These are phyloP conservation scores for Sindora glabra DNA, from an alignment of 306 rosid species.

Conservation along the genomic window DNA sequence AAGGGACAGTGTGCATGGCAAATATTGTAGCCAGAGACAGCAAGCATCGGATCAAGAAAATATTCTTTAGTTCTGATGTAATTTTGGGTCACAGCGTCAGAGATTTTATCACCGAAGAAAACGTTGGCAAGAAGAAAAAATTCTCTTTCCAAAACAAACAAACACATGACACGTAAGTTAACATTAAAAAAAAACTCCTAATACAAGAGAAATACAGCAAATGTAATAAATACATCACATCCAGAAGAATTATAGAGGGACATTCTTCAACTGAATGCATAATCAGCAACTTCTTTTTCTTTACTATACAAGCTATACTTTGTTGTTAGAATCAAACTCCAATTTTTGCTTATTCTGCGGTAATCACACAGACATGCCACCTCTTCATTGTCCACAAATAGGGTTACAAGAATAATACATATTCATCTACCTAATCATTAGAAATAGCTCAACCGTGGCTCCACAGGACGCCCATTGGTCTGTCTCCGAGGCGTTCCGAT, in stretches of 20 bases:
- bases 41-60: slow-evolving; percentile 56
- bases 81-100: slow-evolving; percentile 76
- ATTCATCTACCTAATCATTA: slow-evolving; percentile 22
- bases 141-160: too few species aligned
- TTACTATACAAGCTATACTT: slow-evolving; percentile 59
- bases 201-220: not conserved
- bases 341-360: slow-evolving; percentile 19
- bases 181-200: not conserved
- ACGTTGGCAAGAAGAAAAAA: too few species aligned
- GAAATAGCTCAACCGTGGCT: slow-evolving; percentile 63
- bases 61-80: slow-evolving; percentile 77
- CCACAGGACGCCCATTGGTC: slow-evolving; percentile 45
- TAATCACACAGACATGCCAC: too few species aligned
- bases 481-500: slow-evolving; percentile 87
- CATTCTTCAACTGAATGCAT: slow-evolving; percentile 11
- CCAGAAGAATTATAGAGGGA: slow-evolving; percentile 13
- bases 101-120: too few species aligned
- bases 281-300: slow-evolving; percentile 17
- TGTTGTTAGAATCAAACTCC: slow-evolving; percentile 58
- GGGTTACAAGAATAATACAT: slow-evolving; percentile 12
- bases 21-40: slow-evolving; percentile 65
- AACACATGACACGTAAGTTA: too few species aligned
- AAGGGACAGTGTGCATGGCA: slow-evolving; percentile 61
- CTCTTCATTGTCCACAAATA: slow-evolving; percentile 17
- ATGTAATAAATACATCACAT: slow-evolving; percentile 13